Evolutionary conservation across 208 protist genomes (phyloP).

Genomic region (Acanthamoeba quina): DNA sequence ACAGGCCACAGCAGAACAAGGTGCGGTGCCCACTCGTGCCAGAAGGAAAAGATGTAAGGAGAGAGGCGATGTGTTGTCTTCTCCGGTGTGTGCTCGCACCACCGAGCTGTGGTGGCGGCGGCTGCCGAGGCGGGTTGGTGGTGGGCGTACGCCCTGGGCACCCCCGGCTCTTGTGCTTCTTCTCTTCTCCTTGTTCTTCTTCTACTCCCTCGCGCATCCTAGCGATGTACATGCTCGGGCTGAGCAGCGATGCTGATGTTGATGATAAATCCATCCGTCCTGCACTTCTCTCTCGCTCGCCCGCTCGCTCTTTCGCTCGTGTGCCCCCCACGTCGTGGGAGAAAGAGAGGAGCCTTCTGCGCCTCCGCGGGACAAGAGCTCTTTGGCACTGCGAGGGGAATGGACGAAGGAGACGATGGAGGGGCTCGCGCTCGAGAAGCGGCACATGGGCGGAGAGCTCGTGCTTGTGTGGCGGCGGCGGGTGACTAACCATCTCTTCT

Average conservation of each 20-base stretch:
- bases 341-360: too few species aligned
- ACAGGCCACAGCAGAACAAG: not conserved
- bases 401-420: too few species aligned
- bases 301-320: too few species aligned
- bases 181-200: too few species aligned
- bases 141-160: not conserved
- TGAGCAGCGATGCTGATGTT: not conserved
- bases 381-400: too few species aligned
- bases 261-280: conserved; percentile 7
- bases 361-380: too few species aligned
- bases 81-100: not conserved
- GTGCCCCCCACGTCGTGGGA: too few species aligned
- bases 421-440: too few species aligned
- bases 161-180: not conserved
- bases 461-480: too few species aligned
- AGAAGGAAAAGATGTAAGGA: not conserved
- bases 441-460: too few species aligned
- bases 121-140: not conserved
- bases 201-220: not conserved
- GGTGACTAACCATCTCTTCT: too few species aligned
- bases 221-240: not conserved
- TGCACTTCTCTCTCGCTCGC: not conserved
- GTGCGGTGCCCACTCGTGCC: not conserved
- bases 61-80: conserved; percentile 1
- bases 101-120: not conserved